A percentile compares a stretch with the other conserved stretches of the same genome.
These are phyloP conservation scores for Fonsecaea monophora DNA, from an alignment of 2,329 filamentous ascomycete species.

Conservation along the genomic window DNA sequence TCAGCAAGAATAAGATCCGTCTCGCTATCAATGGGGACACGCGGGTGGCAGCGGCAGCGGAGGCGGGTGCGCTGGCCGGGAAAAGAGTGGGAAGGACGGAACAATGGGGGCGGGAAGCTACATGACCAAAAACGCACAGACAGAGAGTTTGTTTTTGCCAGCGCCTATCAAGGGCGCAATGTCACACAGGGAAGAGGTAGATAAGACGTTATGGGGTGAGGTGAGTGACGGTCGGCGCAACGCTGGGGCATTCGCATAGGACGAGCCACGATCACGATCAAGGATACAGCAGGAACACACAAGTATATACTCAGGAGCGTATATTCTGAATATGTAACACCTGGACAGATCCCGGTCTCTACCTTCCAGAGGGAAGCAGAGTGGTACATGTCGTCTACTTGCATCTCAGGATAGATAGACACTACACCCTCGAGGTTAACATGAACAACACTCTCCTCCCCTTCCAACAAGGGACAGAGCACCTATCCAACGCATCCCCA, in stretches of 20 bases:
- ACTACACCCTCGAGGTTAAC: background rate
- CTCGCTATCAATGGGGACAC: background rate
- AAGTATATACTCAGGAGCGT: background rate
- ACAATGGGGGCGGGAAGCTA: background rate
- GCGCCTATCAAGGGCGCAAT: background rate
- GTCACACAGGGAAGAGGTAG: background rate
- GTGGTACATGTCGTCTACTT: background rate
- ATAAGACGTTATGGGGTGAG: background rate
- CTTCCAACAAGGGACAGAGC: background rate
- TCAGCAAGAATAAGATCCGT: background rate
- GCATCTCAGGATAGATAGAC: slow-evolving; percentile 2
- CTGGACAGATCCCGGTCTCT: background rate
- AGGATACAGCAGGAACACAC: background rate
- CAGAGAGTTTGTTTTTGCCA: background rate
- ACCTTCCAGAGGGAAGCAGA: background rate
- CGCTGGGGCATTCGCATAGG: background rate
- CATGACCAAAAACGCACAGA: background rate
- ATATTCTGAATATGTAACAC: slow-evolving; percentile 1
- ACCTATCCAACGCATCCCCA: slow-evolving; percentile 6
- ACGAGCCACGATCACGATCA: background rate
- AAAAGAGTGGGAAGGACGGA: background rate
- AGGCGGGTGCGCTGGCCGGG: background rate
- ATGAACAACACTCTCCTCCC: background rate
- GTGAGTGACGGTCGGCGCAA: background rate
- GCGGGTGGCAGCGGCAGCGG: background rate